phyloP scores from a whole-genome alignment of 371 early-diverging fungal genomes.

The Chytridium lagenaria region DNA sequence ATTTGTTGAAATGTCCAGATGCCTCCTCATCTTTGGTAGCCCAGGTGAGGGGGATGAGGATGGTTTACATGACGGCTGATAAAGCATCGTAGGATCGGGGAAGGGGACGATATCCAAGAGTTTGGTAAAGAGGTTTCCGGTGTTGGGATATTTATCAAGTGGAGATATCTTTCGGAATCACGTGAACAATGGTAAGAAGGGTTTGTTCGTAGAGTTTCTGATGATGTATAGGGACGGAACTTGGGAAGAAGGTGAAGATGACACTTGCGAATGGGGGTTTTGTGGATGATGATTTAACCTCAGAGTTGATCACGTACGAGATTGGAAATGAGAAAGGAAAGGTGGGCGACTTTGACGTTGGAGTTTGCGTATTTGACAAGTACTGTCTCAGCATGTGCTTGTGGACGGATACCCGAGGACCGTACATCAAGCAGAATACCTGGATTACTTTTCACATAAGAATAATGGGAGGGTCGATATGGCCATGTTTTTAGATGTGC shows the following conservation, averaged over 20 bases:
- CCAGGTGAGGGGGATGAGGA: background rate
- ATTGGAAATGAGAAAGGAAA: slow-evolving; percentile 48
- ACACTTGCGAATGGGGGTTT: slow-evolving; percentile 68
- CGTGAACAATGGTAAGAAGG: slow-evolving; percentile 61
- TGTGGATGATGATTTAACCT: slow-evolving; percentile 68
- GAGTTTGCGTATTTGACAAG: slow-evolving; percentile 12
- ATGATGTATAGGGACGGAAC: slow-evolving; percentile 47
- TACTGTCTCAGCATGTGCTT: slow-evolving; percentile 67
- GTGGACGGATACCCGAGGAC: slow-evolving; percentile 98
- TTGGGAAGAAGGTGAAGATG: slow-evolving; percentile 71
- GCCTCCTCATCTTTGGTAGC: slow-evolving; percentile 15
- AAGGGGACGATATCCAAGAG: slow-evolving; percentile 87
- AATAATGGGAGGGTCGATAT: slow-evolving; percentile 73
- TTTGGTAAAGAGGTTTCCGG: slow-evolving; percentile 71
- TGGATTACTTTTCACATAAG: slow-evolving; percentile 70
- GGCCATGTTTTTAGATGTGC: slow-evolving; percentile 90
- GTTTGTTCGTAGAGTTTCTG: background rate
- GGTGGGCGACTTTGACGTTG: background rate
- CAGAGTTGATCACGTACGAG: slow-evolving; percentile 77
- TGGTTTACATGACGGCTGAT: background rate
- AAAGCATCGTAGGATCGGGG: slow-evolving; percentile 25
- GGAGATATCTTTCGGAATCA: slow-evolving; percentile 84
- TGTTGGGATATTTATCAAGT: slow-evolving; percentile 71
- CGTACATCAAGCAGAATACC: slow-evolving; percentile 79
- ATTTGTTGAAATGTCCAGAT: background rate